Evolutionary conservation across 75 land plant genomes (phyloP).

Genomic region (Cunninghamia lanceolata): DNA sequence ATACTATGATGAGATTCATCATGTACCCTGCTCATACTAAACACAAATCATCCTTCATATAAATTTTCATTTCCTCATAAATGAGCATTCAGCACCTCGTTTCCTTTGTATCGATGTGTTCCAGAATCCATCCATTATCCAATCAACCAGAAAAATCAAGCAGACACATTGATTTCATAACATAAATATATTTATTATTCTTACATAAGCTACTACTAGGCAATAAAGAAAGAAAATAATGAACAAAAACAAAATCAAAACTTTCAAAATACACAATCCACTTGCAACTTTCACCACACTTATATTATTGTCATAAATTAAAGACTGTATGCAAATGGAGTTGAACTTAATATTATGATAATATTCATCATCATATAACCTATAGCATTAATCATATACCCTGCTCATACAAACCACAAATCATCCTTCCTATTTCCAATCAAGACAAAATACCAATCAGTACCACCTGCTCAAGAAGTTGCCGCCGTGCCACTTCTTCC

Average conservation of each 20-base stretch:
- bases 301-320: neutral
- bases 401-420: neutral
- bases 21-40: neutral
- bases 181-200: neutral
- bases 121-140: neutral
- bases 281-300: neutral
- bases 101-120: neutral
- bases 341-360: neutral
- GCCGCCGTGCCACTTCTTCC: conserved; percentile 54
- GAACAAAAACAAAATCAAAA: neutral
- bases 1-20: neutral
- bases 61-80: neutral
- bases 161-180: neutral
- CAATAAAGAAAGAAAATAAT: neutral
- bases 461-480: conserved; percentile 78
- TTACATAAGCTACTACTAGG: neutral
- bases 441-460: neutral
- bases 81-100: neutral
- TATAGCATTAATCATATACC: neutral
- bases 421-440: neutral
- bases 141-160: neutral
- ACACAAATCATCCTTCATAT: neutral
- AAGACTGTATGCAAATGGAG: neutral
- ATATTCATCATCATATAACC: neutral
- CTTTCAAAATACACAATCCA: neutral